phyloP scores from a whole-genome alignment of 495 filamentous ascomycete species.

The Umbilicaria muhlenbergii region DNA sequence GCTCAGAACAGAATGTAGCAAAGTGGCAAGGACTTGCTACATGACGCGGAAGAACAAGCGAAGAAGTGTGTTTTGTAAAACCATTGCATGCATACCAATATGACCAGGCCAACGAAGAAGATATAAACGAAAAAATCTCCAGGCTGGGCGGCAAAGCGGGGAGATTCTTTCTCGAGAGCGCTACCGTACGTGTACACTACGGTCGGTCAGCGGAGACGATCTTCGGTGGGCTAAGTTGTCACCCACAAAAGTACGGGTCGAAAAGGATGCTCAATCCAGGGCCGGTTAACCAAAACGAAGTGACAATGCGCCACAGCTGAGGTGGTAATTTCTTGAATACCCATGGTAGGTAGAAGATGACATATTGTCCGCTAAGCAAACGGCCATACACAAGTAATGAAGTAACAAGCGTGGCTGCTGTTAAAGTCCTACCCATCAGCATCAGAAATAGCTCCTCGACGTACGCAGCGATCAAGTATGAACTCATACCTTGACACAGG shows the following conservation, averaged over 20 bases:
- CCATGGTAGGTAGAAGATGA: slow-evolving; percentile 40
- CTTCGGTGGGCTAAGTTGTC: neutral
- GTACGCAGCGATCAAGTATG: neutral
- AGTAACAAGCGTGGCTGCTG: slow-evolving; percentile 46
- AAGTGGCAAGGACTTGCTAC: slow-evolving; percentile 1
- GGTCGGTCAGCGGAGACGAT: slow-evolving; percentile 7
- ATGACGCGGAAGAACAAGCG: too few relatives aligned
- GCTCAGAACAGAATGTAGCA: slow-evolving; percentile 7
- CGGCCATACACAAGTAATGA: slow-evolving; percentile 47
- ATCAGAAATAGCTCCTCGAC: slow-evolving; percentile 18
- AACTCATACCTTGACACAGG: slow-evolving; percentile 47
- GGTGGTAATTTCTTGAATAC: slow-evolving; percentile 47
- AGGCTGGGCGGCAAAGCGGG: slow-evolving; percentile 38
- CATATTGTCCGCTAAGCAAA: slow-evolving; percentile 32
- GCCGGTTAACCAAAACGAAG: slow-evolving; percentile 58
- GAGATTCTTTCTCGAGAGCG: slow-evolving; percentile 41
- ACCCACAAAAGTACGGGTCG: slow-evolving; percentile 70
- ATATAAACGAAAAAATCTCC: slow-evolving; percentile 56
- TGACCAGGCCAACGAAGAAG: slow-evolving; percentile 39
- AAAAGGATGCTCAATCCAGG: slow-evolving; percentile 48
- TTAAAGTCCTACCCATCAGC: slow-evolving; percentile 47
- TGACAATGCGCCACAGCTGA: slow-evolving; percentile 51
- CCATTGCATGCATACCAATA: slow-evolving; percentile 41
- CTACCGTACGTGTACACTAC: slow-evolving; percentile 53
- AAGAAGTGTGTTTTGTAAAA: slow-evolving; percentile 1